Evolutionary conservation across 2,329 filamentous ascomycete genomes (phyloP), one percentile per base, ranked within the genome.

Genomic region (Colletotrichum euphorbiae): DNA sequence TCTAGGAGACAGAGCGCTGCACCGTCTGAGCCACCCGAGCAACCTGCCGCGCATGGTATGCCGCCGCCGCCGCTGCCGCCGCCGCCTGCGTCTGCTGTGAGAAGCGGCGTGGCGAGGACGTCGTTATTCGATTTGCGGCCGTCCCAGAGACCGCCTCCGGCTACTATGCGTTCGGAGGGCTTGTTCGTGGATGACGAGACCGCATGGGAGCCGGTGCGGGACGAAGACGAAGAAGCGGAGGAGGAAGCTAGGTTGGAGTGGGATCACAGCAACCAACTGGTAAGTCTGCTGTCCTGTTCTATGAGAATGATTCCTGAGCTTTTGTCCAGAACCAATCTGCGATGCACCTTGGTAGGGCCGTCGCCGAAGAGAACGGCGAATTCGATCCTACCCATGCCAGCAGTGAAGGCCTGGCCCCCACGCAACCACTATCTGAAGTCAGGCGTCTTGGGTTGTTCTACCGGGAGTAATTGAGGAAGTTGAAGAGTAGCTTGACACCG

Each of bases 171-270:
- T 66, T 86, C 89, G 0, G 89, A 93, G 61, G 90, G 89, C 57
- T 81, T 94, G 5, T 94, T 94, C 73, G 85, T 94, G n/a, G 89
- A 93, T 33, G 90, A 93, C 24, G 91, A 93, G 36, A 38, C 36
- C 70, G 83, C 83, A 62, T 95, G 92, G 92, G 90, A 93, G 71
- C 91, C 92, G 2, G 83, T 91, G 2, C 85, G 86, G 31, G 83
- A 84, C 3, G 78, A 80, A 59, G 89, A 87, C 21, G 88, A 90
- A 33, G 85, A 90, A 12, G 87, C 88, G 6, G 89, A 90, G 33
- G 87, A 89, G 61, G 86, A 89, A 70, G 88, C 89, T 56, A 89
- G 89, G 72, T 80, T 94, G 50, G 90, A 89, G 42, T 95, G 92
- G 92, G 91, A 94, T 77, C 85, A 89, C 58, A 91, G 87, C 74